Percentiles rank a stretch among this genome's conserved stretches.
These are phyloP conservation scores for Paraphoma chrysanthemicola DNA, from an alignment of 2,329 filamentous ascomycete genomes.

Conservation along the genomic window DNA sequence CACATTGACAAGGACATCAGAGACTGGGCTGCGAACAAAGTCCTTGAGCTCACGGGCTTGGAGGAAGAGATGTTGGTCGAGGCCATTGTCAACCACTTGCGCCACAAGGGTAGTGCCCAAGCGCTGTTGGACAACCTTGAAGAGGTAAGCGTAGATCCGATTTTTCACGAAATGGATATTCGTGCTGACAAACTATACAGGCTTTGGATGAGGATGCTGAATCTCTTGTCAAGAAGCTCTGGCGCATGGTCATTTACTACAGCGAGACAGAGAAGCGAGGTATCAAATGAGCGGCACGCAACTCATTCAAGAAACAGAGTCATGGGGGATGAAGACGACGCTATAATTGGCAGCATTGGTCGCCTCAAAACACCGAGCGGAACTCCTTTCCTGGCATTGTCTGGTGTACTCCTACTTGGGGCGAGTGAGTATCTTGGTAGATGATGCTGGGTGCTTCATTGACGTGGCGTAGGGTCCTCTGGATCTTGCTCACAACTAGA, in stretches of 20 bases:
- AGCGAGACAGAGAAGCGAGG: slow-evolving; percentile 93
- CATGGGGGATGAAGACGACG: background rate
- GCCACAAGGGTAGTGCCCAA: slow-evolving; percentile 75
- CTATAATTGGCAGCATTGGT: background rate
- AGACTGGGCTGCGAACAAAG: slow-evolving; percentile 97
- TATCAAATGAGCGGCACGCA: slow-evolving; percentile 52
- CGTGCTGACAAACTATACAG: slow-evolving; percentile 56
- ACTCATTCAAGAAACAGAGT: background rate
- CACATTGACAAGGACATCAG: slow-evolving; percentile 85
- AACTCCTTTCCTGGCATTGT: too few relatives aligned
- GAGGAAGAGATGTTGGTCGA: slow-evolving; percentile 96
- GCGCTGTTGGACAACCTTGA: slow-evolving; percentile 85
- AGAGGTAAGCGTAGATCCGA: slow-evolving; percentile 65
- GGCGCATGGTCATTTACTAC: slow-evolving; percentile 98
- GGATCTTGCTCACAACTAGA: slow-evolving; percentile 22
- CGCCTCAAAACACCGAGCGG: too few relatives aligned
- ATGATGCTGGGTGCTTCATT: slow-evolving; percentile 14
- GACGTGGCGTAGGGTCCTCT: slow-evolving; percentile 28
- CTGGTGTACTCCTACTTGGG: background rate
- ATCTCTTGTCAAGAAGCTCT: slow-evolving; percentile 92
- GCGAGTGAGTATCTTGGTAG: slow-evolving; percentile 20
- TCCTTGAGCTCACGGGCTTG: slow-evolving; percentile 93
- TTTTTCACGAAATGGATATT: background rate
- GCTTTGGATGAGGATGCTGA: slow-evolving; percentile 95
- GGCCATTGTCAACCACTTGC: slow-evolving; percentile 86